These are phyloP conservation scores for Alternaria arborescens DNA, from an alignment of 2,329 filamentous ascomycete genomes.

Conservation along the genomic window DNA sequence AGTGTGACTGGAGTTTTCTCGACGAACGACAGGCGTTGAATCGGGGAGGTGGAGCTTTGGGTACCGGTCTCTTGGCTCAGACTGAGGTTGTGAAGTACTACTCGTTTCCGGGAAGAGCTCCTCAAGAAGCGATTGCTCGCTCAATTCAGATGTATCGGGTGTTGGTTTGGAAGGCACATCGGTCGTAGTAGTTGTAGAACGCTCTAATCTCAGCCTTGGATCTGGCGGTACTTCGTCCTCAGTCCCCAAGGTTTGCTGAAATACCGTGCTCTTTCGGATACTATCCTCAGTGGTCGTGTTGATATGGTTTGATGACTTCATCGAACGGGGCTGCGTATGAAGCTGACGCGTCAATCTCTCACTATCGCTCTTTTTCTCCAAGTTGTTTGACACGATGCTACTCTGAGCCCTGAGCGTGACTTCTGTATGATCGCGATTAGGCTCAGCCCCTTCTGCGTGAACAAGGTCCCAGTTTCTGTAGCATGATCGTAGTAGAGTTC, in stretches of 20 bases:
- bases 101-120: constrained; percentile 64
- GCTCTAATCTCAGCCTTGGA: neutral
- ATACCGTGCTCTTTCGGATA: neutral
- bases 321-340: constrained; percentile 25
- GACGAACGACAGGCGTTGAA: constrained; percentile 20
- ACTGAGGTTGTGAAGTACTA: constrained; percentile 26
- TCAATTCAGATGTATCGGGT: constrained; percentile 13
- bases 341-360: constrained; percentile 22
- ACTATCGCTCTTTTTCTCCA: constrained; percentile 14
- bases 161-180: constrained; percentile 5
- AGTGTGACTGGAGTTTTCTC: constrained; percentile 4
- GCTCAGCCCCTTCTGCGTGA: neutral
- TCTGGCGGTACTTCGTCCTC: neutral
- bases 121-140: constrained; percentile 53
- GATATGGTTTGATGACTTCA: constrained; percentile 20
- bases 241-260: neutral
- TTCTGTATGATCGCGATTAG: neutral
- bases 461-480: neutral
- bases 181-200: neutral
- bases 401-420: neutral
- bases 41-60: constrained; percentile 42
- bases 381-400: neutral
- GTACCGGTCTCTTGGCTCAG: constrained; percentile 27
- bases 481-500: neutral
- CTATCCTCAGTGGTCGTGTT: neutral